A percentile compares a stretch with the other conserved stretches of the same genome.
Evolutionary conservation across 2,329 filamentous ascomycete genomes (phyloP).

Genomic region (Dactylellina parvicollis): DNA sequence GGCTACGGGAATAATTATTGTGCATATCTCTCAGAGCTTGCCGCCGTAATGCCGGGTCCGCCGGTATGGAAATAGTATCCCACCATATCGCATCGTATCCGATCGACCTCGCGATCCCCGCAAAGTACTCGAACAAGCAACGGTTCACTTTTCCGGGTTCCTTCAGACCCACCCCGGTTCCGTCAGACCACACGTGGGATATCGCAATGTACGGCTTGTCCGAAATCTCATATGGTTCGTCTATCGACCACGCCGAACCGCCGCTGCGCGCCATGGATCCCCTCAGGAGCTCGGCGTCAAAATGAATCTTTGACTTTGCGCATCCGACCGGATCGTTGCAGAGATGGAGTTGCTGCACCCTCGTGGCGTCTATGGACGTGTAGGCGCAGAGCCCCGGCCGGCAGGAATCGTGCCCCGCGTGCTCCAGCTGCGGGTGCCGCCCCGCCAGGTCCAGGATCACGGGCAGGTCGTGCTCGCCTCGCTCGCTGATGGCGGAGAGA

Average conservation of each 20-base stretch:
- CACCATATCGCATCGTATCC: constrained; percentile 59
- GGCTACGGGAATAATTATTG: constrained; percentile 57
- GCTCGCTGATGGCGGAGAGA: constrained; percentile 10
- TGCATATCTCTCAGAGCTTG: constrained; percentile 58
- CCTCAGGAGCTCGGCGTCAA: constrained; percentile 15
- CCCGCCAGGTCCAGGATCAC: constrained; percentile 1
- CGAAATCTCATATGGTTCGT: constrained; percentile 4
- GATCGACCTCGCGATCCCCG: constrained; percentile 41
- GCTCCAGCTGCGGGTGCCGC: constrained; percentile 6
- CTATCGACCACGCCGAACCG: constrained; percentile 18
- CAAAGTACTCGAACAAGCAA: constrained; percentile 58
- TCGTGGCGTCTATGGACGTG: constrained; percentile 20
- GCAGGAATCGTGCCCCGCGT: constrained; percentile 19
- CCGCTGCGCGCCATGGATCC: constrained; percentile 1
- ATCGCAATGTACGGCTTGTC: constrained; percentile 56
- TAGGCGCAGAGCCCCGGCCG: constrained; percentile 11
- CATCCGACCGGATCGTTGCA: constrained; percentile 1
- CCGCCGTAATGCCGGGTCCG: constrained; percentile 34
- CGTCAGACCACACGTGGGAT: constrained; percentile 60
- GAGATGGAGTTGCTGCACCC: constrained; percentile 15
- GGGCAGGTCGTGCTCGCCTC: constrained; percentile 23
- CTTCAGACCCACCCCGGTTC: constrained; percentile 57
- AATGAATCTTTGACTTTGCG: neutral
- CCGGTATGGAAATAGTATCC: constrained; percentile 59
- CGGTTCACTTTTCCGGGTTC: constrained; percentile 56